These are phyloP conservation scores for Trichoderma breve DNA, from an alignment of 2,329 filamentous ascomycete genomes.

Conservation along the genomic window DNA sequence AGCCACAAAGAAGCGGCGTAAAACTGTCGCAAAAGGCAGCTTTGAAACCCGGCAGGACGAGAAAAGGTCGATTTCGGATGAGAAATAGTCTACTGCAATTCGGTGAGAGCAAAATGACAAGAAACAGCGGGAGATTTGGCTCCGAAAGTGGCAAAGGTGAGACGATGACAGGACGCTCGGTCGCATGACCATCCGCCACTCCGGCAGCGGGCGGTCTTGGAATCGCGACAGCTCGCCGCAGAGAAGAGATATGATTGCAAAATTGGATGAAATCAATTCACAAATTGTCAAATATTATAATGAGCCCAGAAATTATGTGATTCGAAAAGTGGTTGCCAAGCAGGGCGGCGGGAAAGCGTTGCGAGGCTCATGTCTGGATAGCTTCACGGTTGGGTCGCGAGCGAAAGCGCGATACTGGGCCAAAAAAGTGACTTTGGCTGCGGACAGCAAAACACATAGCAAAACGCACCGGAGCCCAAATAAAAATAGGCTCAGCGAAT, in stretches of 20 bases:
- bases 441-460: constrained; percentile 12
- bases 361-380: constrained; percentile 32
- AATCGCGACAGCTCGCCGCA: not conserved
- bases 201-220: constrained; percentile 5
- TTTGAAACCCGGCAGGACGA: not conserved
- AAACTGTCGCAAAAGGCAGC: not conserved
- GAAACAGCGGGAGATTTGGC: not conserved
- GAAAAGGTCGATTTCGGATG: not conserved
- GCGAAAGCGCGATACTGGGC: not conserved
- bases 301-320: not conserved
- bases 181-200: constrained; percentile 20
- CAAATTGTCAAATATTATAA: not conserved
- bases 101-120: not conserved
- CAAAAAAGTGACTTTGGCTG: constrained; percentile 32
- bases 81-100: not conserved
- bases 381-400: constrained; percentile 29
- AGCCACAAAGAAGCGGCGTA: not conserved
- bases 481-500: constrained; percentile 24
- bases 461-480: constrained; percentile 18
- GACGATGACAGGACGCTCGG: not conserved
- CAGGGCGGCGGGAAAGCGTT: constrained; percentile 23
- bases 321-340: constrained; percentile 19
- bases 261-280: not conserved
- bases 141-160: constrained; percentile 10
- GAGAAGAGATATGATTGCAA: not conserved